Evolutionary conservation across 306 rosid species (phyloP).

Genomic region (Mucuna pruriens): DNA sequence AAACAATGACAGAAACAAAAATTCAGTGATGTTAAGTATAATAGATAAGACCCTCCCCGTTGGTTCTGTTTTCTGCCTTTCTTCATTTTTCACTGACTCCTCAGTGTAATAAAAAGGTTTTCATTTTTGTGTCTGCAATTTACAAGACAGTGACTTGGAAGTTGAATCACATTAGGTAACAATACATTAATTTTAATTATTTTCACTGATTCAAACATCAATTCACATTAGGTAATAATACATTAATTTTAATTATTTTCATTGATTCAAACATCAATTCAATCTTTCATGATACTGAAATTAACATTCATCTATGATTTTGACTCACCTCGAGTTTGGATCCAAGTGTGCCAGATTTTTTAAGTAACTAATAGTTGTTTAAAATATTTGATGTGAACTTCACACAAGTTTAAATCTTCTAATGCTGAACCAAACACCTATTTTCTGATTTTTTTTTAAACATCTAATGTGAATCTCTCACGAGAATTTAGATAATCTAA

Average conservation of each 20-base stretch:
- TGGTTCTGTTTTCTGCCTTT: neutral
- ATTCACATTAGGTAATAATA: neutral
- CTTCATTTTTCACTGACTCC: neutral
- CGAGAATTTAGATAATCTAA: too few relatives aligned
- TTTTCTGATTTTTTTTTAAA: too few relatives aligned
- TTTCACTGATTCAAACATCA: neutral
- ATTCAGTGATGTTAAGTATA: slow-evolving; percentile 5
- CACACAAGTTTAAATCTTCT: too few relatives aligned
- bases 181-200: neutral
- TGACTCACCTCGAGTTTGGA: too few relatives aligned
- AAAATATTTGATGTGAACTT: too few relatives aligned
- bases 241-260: neutral
- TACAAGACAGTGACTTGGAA: slow-evolving; percentile 15
- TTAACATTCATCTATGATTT: too few relatives aligned
- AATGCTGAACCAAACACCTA: too few relatives aligned
- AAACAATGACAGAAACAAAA: slow-evolving; percentile 28
- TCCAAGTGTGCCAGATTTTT: too few relatives aligned
- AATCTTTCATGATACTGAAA: neutral
- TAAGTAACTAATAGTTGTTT: too few relatives aligned
- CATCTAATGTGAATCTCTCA: too few relatives aligned
- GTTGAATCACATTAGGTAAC: slow-evolving; percentile 5
- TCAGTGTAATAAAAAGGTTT: neutral
- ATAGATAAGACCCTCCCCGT: neutral
- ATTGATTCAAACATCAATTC: neutral
- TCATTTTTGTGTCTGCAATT: slow-evolving; percentile 21